Conservation (phyloP, 192 early-diverging fungal genomes). For the Coemansia sp. region DNA sequence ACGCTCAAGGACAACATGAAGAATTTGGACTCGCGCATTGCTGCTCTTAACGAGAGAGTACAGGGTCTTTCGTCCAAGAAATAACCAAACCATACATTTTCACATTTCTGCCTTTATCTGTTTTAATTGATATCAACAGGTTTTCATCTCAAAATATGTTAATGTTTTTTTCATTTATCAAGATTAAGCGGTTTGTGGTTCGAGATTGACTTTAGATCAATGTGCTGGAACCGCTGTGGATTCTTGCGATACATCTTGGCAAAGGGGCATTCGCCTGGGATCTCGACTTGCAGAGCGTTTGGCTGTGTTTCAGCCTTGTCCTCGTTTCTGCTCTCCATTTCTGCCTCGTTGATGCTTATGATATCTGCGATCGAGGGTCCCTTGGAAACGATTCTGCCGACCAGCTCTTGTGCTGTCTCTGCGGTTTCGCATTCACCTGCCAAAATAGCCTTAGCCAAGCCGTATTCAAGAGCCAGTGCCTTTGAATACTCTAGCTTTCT, state of each 20-base stretch:
- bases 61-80: neutral
- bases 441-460: neutral
- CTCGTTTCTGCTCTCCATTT: too few relatives aligned
- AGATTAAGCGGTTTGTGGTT: slow-evolving; percentile 29
- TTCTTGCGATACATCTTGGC: slow-evolving; percentile 51
- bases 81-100: neutral
- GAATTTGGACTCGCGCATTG: slow-evolving; percentile 65
- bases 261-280: slow-evolving; percentile 47
- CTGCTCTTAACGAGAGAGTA: slow-evolving; percentile 63
- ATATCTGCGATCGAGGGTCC: slow-evolving; percentile 1
- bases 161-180: neutral
- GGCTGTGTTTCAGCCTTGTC: neutral
- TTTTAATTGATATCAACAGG: neutral
- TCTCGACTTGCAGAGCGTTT: slow-evolving; percentile 2
- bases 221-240: slow-evolving; percentile 36
- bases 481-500: slow-evolving; percentile 28
- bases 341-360: neutral
- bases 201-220: slow-evolving; percentile 30
- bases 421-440: neutral
- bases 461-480: slow-evolving; percentile 27
- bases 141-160: too few relatives aligned
- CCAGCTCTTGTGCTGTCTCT: neutral
- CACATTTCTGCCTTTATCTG: neutral
- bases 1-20: slow-evolving; percentile 66
- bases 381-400: neutral